phyloP scores from a whole-genome alignment of 2,329 filamentous ascomycete genomes.

The Talaromyces sp. region DNA sequence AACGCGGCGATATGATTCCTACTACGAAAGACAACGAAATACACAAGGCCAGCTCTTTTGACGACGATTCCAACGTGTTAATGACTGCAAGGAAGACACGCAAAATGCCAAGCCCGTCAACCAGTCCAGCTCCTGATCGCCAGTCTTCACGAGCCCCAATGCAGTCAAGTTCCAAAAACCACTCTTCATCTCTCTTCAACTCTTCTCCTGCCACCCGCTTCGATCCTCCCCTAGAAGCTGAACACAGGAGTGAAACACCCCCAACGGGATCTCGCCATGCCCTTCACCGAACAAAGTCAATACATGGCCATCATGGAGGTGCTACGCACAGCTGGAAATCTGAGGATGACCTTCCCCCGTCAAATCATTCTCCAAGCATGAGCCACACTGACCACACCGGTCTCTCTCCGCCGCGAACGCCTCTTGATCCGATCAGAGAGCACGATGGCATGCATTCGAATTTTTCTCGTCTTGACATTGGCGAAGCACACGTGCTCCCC shows the following conservation, averaged over 20 bases:
- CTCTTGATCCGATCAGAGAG: slow-evolving; percentile 49
- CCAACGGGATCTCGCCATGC: slow-evolving; percentile 10
- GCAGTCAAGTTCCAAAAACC: slow-evolving; percentile 29
- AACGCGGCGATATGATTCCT: slow-evolving; percentile 13
- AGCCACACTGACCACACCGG: slow-evolving; percentile 22
- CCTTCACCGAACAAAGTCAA: slow-evolving; percentile 31
- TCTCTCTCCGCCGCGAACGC: slow-evolving; percentile 33
- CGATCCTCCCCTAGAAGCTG: slow-evolving; percentile 13
- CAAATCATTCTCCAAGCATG: slow-evolving; percentile 4
- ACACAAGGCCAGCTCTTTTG: background rate
- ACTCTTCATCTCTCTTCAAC: slow-evolving; percentile 41
- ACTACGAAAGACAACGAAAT: background rate
- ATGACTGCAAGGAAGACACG: background rate
- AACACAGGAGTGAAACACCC: background rate
- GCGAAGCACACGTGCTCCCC: slow-evolving; percentile 17
- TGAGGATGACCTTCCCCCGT: slow-evolving; percentile 22
- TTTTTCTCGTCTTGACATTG: slow-evolving; percentile 24
- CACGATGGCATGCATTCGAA: slow-evolving; percentile 21
- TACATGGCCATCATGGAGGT: slow-evolving; percentile 30
- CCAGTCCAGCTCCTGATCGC: background rate
- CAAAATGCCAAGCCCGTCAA: background rate
- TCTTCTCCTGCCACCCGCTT: slow-evolving; percentile 27
- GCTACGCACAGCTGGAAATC: slow-evolving; percentile 24
- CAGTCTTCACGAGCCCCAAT: background rate
- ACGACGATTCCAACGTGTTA: background rate